phyloP scores from a whole-genome alignment of 2,329 filamentous ascomycete species.

The Sporothrix euskadiensis region DNA sequence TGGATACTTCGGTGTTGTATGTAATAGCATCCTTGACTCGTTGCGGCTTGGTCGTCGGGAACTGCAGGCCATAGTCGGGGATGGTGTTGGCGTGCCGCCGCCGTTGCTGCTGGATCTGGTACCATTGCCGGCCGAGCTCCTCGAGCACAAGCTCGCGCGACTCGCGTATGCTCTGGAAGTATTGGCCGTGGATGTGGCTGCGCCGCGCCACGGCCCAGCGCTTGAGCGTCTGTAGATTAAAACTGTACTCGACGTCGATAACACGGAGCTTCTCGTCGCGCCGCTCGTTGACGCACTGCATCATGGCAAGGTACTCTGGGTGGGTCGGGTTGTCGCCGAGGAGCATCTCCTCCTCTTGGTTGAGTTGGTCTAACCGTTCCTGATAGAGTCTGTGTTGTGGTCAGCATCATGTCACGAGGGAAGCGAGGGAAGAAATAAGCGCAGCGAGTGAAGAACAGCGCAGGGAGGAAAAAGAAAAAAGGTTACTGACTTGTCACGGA shows the following conservation, averaged over 20 bases:
- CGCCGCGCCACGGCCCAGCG: constrained; percentile 77
- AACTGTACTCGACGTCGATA: constrained; percentile 71
- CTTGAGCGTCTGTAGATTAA: constrained; percentile 71
- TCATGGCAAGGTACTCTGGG: constrained; percentile 86
- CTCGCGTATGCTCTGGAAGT: constrained; percentile 82
- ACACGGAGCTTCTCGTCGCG: constrained; percentile 76
- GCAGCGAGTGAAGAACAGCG: background rate
- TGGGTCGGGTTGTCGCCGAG: constrained; percentile 68
- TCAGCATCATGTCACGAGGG: background rate
- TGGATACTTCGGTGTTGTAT: constrained; percentile 93
- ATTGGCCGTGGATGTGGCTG: constrained; percentile 85
- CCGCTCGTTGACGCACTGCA: constrained; percentile 80
- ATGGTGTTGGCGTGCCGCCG: constrained; percentile 68
- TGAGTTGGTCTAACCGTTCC: constrained; percentile 79
- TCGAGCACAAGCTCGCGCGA: constrained; percentile 78
- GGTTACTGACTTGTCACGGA: constrained; percentile 69
- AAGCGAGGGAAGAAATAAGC: background rate
- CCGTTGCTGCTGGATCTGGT: constrained; percentile 86
- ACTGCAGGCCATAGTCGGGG: constrained; percentile 78
- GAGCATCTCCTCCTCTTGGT: constrained; percentile 66
- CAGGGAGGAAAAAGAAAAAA: too few species aligned
- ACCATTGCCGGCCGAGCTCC: constrained; percentile 83
- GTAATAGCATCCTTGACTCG: constrained; percentile 82
- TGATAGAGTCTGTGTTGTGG: constrained; percentile 70
- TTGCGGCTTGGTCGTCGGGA: constrained; percentile 73